Evolutionary conservation across 2,329 filamentous ascomycete species (phyloP), one percentile per base, ranked within the genome.

Genomic region (Paraconiothyrium brasiliense): DNA sequence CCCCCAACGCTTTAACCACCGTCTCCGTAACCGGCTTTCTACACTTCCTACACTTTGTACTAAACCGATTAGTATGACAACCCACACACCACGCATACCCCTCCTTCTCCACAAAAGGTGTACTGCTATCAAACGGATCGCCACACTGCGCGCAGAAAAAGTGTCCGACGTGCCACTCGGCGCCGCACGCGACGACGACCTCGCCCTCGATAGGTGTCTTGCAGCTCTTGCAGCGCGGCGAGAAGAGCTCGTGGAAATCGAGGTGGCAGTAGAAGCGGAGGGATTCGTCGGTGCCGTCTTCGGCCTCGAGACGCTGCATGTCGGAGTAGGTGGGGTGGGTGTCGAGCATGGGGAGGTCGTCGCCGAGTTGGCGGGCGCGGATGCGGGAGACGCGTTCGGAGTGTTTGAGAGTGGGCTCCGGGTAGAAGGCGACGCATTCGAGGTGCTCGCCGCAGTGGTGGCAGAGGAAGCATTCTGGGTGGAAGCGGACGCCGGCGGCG

Each of bases 81-180:
- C 86, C 86, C 50, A 98, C 87, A 79, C 95, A 99, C 94, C 95
- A 99, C 5, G 95, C 95, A 78, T 97, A 98, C 10, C 94, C 94
- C 69, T 98, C 94, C 80, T 97, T 97, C 77, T 99, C 95, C 58
- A 99, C 92, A 76, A 99, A 99, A 0, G 95, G 94, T 10, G 84
- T 89, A 3, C 76, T 78, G 0, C 82, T 79, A 64, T 86, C 84
- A 67, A 90, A 90, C 0, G 88, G 87, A 81, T 99, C 94, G 68
- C 95, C 95, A 76, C 95, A 99, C 84, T 99, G 93, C 46, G 95
- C 95, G 76, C 95, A 99, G 86, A 99, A 99, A 82, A 99, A 99
- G 81, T 99, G 95, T 0, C 95, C 95, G 57, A 92, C 92, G 78
- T 99, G 95, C 92, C 93, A 99, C 80, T 97, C 93, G n/a, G 90